A percentile compares a stretch with the other conserved stretches of the same genome.
Evolutionary conservation across 768 basidiomycete genomes (phyloP).

Genomic region (Lenzites betulinus): DNA sequence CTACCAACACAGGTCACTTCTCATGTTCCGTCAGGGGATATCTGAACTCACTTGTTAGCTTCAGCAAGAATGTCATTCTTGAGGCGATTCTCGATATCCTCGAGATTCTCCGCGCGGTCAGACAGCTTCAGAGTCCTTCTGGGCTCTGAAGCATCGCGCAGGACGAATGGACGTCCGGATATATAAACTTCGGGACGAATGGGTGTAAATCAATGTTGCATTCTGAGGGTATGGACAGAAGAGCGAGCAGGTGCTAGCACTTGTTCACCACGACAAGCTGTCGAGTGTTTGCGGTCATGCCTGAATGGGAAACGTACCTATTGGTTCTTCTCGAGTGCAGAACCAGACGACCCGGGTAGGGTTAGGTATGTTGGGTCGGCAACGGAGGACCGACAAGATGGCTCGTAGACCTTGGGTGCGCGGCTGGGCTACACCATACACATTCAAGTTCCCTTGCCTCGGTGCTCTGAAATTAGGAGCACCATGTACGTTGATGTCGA

Average conservation of each 20-base stretch:
- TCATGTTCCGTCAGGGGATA: not conserved
- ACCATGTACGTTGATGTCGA: conserved; percentile 90
- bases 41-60: conserved; percentile 58
- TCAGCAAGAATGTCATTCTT: conserved; percentile 92
- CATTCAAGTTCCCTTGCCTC: conserved; percentile 75
- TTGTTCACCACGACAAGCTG: not conserved
- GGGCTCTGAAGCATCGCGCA: conserved; percentile 85
- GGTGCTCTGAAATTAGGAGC: conserved; percentile 95
- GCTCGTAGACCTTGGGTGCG: conserved; percentile 89
- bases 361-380: conserved; percentile 61
- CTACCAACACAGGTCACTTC: conserved; percentile 38
- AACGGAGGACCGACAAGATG: conserved; percentile 82
- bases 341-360: conserved; percentile 90
- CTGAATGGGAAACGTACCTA: conserved; percentile 54
- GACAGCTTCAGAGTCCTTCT: conserved; percentile 77
- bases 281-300: not conserved
- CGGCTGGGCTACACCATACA: conserved; percentile 95
- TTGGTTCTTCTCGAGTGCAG: conserved; percentile 94
- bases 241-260: not conserved
- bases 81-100: conserved; percentile 86
- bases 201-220: conserved; percentile 6
- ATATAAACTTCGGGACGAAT: conserved; percentile 62
- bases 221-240: not conserved
- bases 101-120: conserved; percentile 92
- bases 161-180: conserved; percentile 89